These are phyloP conservation scores for Penstemon newberryi DNA, from an alignment of 257 asterid species.

Conservation along the genomic window DNA sequence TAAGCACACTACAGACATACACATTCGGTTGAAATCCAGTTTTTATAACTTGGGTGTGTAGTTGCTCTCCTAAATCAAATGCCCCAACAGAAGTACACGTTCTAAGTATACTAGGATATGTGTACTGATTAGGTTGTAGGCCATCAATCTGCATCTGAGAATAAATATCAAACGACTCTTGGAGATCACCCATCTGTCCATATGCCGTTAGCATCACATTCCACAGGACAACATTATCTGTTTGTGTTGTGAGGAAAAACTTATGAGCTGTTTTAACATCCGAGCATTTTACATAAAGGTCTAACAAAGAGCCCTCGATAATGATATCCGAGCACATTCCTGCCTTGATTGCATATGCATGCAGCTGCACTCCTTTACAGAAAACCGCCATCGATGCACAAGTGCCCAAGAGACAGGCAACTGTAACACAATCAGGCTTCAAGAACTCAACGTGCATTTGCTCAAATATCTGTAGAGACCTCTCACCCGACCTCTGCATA, in stretches of 20 bases:
- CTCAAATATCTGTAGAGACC: constrained; percentile 60
- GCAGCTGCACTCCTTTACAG: constrained; percentile 72
- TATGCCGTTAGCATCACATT: constrained; percentile 89
- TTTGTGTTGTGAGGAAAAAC: constrained; percentile 52
- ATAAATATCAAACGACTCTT: constrained; percentile 55
- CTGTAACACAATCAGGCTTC: constrained; percentile 74
- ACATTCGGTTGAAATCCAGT: constrained; percentile 73
- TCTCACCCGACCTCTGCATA: constrained; percentile 55
- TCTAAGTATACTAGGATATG: constrained; percentile 79
- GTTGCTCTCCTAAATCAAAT: constrained; percentile 73
- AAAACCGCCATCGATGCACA: constrained; percentile 64
- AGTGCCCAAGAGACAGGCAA: constrained; percentile 62
- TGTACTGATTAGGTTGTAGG: constrained; percentile 75
- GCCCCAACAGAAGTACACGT: constrained; percentile 76
- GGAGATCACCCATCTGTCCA: constrained; percentile 74
- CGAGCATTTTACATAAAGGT: constrained; percentile 77
- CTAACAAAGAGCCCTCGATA: constrained; percentile 83
- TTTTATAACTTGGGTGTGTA: constrained; percentile 74
- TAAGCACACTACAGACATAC: constrained; percentile 80
- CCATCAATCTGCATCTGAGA: constrained; percentile 57
- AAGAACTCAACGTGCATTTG: constrained; percentile 63
- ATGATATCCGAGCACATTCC: constrained; percentile 74
- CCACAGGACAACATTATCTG: constrained; percentile 75
- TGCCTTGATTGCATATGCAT: constrained; percentile 64
- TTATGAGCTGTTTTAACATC: constrained; percentile 66